Percentiles rank a stretch among this genome's conserved stretches.
These are phyloP conservation scores for Dactylella cylindrospora DNA, from an alignment of 2,329 filamentous ascomycete genomes.

Conservation along the genomic window DNA sequence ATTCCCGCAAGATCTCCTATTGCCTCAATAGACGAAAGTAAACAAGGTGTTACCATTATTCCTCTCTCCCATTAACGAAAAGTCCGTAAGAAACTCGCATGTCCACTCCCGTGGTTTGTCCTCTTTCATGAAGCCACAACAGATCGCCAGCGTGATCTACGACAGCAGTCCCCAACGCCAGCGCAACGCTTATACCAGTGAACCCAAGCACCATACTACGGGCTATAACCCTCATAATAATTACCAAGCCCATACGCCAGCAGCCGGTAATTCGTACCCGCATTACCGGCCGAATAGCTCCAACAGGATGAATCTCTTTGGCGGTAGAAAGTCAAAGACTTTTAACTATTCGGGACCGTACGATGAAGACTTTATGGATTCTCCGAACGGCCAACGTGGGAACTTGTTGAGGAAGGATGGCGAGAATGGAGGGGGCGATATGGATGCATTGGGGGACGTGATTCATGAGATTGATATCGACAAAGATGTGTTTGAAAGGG, in stretches of 20 bases:
- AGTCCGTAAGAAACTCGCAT: too few relatives aligned
- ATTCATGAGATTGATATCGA: slow-evolving; percentile 35
- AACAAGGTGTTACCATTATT: too few relatives aligned
- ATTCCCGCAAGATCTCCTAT: too few relatives aligned
- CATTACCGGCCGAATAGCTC: slow-evolving; percentile 26
- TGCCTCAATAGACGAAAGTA: not conserved
- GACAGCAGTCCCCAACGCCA: slow-evolving; percentile 3
- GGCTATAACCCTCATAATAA: too few relatives aligned
- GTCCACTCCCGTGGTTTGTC: too few relatives aligned
- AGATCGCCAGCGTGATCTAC: slow-evolving; percentile 42
- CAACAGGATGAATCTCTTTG: slow-evolving; percentile 17
- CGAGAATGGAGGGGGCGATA: too few relatives aligned
- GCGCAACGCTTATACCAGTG: slow-evolving; percentile 8
- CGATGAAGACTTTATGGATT: slow-evolving; percentile 15
- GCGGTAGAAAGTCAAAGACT: not conserved
- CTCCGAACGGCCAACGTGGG: slow-evolving; percentile 25
- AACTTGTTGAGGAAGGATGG: slow-evolving; percentile 18
- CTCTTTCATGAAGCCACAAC: slow-evolving; percentile 36
- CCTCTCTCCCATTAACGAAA: too few relatives aligned
- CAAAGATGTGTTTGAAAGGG: slow-evolving; percentile 31
- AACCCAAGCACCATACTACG: too few relatives aligned
- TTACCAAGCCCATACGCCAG: too few relatives aligned
- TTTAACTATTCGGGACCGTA: slow-evolving; percentile 24
- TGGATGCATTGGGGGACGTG: slow-evolving; percentile 7
- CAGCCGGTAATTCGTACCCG: slow-evolving; percentile 30